A percentile compares a stretch with the other conserved stretches of the same genome.
Conservation (phyloP, 2,329 filamentous ascomycete species). For the Aspergillus ruber region DNA sequence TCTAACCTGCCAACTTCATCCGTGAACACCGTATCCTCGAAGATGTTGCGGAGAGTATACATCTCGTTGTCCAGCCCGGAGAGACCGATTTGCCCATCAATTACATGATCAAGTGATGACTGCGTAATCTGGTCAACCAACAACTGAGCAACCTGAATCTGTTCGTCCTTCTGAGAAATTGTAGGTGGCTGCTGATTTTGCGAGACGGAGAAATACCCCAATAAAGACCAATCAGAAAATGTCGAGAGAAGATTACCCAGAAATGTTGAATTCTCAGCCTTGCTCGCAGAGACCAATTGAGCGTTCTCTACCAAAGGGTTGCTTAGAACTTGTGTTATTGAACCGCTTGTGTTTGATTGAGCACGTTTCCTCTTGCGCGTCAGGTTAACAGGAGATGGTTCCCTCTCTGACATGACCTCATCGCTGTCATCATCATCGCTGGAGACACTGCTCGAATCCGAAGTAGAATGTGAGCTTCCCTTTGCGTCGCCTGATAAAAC, state of each 20-base stretch:
- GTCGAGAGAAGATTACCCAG: slow-evolving; percentile 34
- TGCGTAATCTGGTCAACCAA: slow-evolving; percentile 40
- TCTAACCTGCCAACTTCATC: slow-evolving; percentile 29
- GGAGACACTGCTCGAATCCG: slow-evolving; percentile 21
- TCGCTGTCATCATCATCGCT: slow-evolving; percentile 20
- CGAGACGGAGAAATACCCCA: slow-evolving; percentile 33
- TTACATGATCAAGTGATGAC: slow-evolving; percentile 35
- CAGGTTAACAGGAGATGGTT: slow-evolving; percentile 13
- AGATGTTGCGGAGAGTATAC: slow-evolving; percentile 15
- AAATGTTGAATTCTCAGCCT: slow-evolving; percentile 29
- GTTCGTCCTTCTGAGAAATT: slow-evolving; percentile 28
- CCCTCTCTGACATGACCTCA: slow-evolving; percentile 16
- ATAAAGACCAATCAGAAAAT: slow-evolving; percentile 34
- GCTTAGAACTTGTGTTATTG: slow-evolving; percentile 23
- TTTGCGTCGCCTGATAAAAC: slow-evolving; percentile 6
- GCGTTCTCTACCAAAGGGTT: slow-evolving; percentile 16
- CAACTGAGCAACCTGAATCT: slow-evolving; percentile 35
- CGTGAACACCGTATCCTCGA: slow-evolving; percentile 23
- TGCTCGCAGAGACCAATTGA: slow-evolving; percentile 11
- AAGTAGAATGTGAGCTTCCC: slow-evolving; percentile 13
- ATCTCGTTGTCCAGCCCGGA: slow-evolving; percentile 22
- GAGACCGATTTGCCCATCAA: slow-evolving; percentile 21
- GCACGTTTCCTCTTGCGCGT: slow-evolving; percentile 31
- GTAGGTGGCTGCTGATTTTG: slow-evolving; percentile 26
- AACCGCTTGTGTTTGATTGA: slow-evolving; percentile 24